Percentiles rank a stretch among this genome's conserved stretches.
Conservation (phyloP, 805 yeast species). For the Zygotorulaspora danielsina region DNA sequence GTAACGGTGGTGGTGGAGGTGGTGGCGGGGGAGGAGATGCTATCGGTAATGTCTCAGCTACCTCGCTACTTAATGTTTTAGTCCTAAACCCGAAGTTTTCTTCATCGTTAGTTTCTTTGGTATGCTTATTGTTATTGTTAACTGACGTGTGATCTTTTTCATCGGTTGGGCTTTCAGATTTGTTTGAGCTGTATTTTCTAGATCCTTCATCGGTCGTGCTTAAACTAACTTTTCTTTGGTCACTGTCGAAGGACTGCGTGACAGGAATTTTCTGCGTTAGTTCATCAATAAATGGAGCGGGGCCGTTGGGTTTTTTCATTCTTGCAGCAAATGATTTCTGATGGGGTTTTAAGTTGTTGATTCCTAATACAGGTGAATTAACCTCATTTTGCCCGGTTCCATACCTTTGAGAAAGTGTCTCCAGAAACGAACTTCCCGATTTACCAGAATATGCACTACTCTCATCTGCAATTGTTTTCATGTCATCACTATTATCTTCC, state of each 20-base stretch:
- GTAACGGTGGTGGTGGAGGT: slow-evolving; percentile 30
- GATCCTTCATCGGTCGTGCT: not conserved
- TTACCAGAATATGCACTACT: slow-evolving; percentile 8
- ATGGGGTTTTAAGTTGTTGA: slow-evolving; percentile 10
- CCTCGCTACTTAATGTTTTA: not conserved
- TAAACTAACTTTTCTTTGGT: not conserved
- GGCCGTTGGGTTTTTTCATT: slow-evolving; percentile 25
- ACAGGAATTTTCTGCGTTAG: slow-evolving; percentile 20
- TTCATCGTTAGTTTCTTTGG: not conserved
- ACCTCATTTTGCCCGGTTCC: slow-evolving; percentile 25
- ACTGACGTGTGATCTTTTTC: not conserved
- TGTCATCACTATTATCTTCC: slow-evolving; percentile 11
- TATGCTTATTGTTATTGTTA: not conserved
- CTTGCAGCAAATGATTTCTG: slow-evolving; percentile 30
- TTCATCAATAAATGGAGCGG: slow-evolving; percentile 28
- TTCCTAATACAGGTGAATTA: slow-evolving; percentile 3
- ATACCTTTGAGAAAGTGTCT: slow-evolving; percentile 33
- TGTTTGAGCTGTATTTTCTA: not conserved
- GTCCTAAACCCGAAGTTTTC: not conserved
- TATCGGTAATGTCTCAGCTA: slow-evolving; percentile 12
- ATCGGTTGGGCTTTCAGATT: not conserved
- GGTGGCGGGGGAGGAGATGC: slow-evolving; percentile 22
- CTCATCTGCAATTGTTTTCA: slow-evolving; percentile 8
- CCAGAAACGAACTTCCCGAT: slow-evolving; percentile 29
- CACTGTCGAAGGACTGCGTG: slow-evolving; percentile 8